Base-by-base conservation (phyloP, 176 grass and related monocot genomes). In the Pontederia crassipes region DNA sequence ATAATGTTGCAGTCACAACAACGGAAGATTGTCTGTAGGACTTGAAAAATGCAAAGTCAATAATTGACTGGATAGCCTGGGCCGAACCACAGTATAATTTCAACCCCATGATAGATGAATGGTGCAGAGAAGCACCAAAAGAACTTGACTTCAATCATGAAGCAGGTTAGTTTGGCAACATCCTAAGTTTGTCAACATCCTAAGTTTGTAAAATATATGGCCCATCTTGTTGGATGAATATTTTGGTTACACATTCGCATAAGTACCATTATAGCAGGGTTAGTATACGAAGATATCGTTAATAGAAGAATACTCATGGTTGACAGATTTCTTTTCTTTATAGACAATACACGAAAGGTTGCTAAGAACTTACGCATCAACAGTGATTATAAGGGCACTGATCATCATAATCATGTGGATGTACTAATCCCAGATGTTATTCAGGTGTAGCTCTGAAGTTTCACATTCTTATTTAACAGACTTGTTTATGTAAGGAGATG, bases 111-210 rank as follows among this genome's bases (percentile, higher is more conserved):
- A 88, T 97, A 70, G 87, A 97, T 91, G 93, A 97, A 75, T 97
- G 93, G 93, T 87, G 83, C 60, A 97, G 88, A 63, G 93, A 97
- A 61, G 81, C 87, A 63, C 84, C 86, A 61, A 97, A 92, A 68
- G 93, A 97, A 80, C 93, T 98, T 77, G 87, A 98, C 82, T 98
- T 98, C 59, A 92, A 92, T 74, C 74, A 83, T 27, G 93, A 98
- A 89, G 93, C 93, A 81, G 93, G 93, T 98, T 78, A 9, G 49
- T 78, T 11, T 60, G n/a, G 2, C 51, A 40, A 3, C 32, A 40
- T 40, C 32, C 32, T 7, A 68, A 54, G 10, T 20, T 15, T 7
- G 32, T 40, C 51, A 40, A 3, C 32, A 40, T 40, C 32, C 32
- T 7, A 68, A 54, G 10, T 20, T 15, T 7, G 32, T 40, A 40